Conservation (phyloP, 345 rosid genomes). For the Geranium brycei region DNA sequence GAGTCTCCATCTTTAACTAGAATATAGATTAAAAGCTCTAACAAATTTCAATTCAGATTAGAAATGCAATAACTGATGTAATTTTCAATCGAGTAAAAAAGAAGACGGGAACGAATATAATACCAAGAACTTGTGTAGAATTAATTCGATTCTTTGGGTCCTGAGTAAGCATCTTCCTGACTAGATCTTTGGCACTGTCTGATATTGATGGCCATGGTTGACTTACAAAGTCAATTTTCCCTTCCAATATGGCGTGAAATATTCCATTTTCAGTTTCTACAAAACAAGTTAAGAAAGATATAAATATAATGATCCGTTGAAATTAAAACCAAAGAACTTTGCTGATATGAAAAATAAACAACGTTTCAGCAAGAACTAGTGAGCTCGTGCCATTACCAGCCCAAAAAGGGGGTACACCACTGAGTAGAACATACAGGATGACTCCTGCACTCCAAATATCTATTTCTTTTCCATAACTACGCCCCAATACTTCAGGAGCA, state of each 20-base stretch:
- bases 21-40: too few relatives aligned
- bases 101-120: background rate
- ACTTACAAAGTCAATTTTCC: constrained; percentile 63
- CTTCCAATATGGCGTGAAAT: constrained; percentile 62
- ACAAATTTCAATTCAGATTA: too few relatives aligned
- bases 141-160: constrained; percentile 66
- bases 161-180: constrained; percentile 67
- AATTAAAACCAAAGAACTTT: background rate
- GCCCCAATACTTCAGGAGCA: constrained; percentile 80
- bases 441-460: constrained; percentile 95
- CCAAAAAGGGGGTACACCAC: constrained; percentile 96
- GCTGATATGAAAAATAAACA: constrained; percentile 1
- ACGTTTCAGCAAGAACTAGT: background rate
- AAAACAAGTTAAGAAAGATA: constrained; percentile 9
- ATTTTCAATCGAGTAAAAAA: background rate
- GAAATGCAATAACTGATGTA: background rate
- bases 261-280: constrained; percentile 79
- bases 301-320: background rate
- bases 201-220: constrained; percentile 87
- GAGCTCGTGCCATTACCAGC: constrained; percentile 40
- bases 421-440: constrained; percentile 71
- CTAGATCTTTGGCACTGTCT: constrained; percentile 70
- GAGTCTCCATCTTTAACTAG: too few relatives aligned
- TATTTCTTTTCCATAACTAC: constrained; percentile 84
- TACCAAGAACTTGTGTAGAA: constrained; percentile 84